Percentiles rank a stretch among this genome's conserved stretches.
phyloP scores from a whole-genome alignment of 169 alveolate genomes.

The Theileria luwenshuni region DNA sequence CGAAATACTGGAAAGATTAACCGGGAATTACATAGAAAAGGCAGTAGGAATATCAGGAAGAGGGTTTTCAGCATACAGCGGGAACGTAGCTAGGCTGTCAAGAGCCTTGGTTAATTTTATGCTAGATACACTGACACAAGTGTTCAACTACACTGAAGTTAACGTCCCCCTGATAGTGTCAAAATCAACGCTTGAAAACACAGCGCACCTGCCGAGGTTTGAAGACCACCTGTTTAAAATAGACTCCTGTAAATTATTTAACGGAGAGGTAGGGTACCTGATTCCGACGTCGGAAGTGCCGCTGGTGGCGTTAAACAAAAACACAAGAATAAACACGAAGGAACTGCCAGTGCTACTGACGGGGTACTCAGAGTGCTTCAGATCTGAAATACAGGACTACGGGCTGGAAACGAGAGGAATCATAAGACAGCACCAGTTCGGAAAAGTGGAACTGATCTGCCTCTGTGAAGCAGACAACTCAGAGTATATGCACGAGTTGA shows the following conservation, averaged over 20 bases:
- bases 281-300: conserved; percentile 81
- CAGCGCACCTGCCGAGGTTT: conserved; percentile 79
- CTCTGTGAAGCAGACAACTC: conserved; percentile 32
- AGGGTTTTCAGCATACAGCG: conserved; percentile 55
- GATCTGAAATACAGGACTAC: conserved; percentile 75
- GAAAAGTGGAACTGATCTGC: conserved; percentile 74
- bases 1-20: conserved; percentile 42
- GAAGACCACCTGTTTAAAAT: conserved; percentile 75
- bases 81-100: conserved; percentile 60
- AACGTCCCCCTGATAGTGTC: conserved; percentile 70
- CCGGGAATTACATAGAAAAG: conserved; percentile 14
- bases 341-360: conserved; percentile 69
- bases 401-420: conserved; percentile 77
- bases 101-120: conserved; percentile 72
- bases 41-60: conserved; percentile 48
- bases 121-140: conserved; percentile 69
- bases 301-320: conserved; percentile 65
- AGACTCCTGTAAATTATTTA: conserved; percentile 56
- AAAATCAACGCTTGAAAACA: conserved; percentile 55
- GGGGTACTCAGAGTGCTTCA: conserved; percentile 73
- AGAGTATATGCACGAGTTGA: conserved; percentile 40
- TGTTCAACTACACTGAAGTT: conserved; percentile 69
- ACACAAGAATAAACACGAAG: conserved; percentile 33
- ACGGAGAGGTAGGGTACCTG: conserved; percentile 75
- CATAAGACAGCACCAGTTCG: conserved; percentile 76